phyloP scores from a whole-genome alignment of 2,329 filamentous ascomycete genomes.

The Xylaria hypoxylon region DNA sequence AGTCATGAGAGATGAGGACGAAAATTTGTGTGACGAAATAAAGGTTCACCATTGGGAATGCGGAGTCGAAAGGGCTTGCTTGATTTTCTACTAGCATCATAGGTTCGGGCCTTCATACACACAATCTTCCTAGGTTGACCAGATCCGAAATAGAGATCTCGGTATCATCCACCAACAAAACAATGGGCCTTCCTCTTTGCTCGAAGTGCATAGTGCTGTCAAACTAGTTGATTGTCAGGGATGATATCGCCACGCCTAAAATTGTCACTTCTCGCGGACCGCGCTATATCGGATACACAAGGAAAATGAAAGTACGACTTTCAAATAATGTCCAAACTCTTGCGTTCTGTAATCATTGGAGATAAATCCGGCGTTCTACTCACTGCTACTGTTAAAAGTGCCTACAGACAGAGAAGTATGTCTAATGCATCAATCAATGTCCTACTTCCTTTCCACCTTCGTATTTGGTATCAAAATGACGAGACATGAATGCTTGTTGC shows the following conservation, averaged over 20 bases:
- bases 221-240: background rate
- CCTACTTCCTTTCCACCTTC: background rate
- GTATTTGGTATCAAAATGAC: background rate
- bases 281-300: background rate
- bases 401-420: background rate
- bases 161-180: slow-evolving; percentile 44
- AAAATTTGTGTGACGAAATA: slow-evolving; percentile 48
- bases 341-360: background rate
- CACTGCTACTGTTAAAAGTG: background rate
- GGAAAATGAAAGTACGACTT: background rate
- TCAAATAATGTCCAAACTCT: background rate
- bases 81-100: slow-evolving; percentile 54
- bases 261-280: background rate
- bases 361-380: background rate
- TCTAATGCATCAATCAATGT: no score
- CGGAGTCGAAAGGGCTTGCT: slow-evolving; percentile 54
- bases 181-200: slow-evolving; percentile 6
- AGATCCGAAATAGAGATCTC: slow-evolving; percentile 53
- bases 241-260: background rate
- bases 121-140: slow-evolving; percentile 49
- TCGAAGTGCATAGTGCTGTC: slow-evolving; percentile 21
- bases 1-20: slow-evolving; percentile 43
- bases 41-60: slow-evolving; percentile 51
- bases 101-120: slow-evolving; percentile 52
- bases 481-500: background rate